Percentiles rank a stretch among this genome's conserved stretches.
phyloP scores from a whole-genome alignment of 2,329 filamentous ascomycete species.

The Colletotrichum eremochloae region DNA sequence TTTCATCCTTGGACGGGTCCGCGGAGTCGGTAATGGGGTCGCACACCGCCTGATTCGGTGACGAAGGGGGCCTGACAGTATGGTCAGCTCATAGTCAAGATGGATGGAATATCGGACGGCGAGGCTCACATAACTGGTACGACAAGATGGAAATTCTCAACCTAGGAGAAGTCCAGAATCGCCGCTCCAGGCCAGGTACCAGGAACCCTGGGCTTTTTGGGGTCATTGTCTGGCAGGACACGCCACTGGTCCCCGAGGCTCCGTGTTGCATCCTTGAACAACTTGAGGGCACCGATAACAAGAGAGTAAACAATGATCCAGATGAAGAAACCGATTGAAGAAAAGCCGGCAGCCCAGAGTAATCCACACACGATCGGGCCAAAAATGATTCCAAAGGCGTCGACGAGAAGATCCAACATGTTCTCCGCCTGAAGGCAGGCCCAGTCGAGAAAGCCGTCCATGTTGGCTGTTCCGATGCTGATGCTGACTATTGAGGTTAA shows the following conservation, averaged over 20 bases:
- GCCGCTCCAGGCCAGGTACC: constrained; percentile 32
- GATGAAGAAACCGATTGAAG: not conserved
- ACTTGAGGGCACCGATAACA: not conserved
- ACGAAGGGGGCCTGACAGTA: not conserved
- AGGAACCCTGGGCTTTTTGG: constrained; percentile 30
- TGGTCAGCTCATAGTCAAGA: not conserved
- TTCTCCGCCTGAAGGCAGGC: too few relatives aligned
- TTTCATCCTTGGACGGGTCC: not conserved
- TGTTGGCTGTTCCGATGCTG: not conserved
- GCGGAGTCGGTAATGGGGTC: not conserved
- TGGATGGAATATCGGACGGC: not conserved
- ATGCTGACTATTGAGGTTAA: not conserved
- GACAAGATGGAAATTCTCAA: not conserved
- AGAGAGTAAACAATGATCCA: not conserved
- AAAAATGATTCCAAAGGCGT: not conserved
- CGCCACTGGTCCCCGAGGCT: not conserved
- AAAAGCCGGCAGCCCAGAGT: not conserved
- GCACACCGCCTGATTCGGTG: constrained; percentile 22
- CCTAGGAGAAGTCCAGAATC: constrained; percentile 13
- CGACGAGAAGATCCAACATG: not conserved
- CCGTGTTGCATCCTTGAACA: not conserved
- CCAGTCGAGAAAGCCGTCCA: not conserved
- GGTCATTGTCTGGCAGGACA: not conserved
- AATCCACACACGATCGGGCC: not conserved
- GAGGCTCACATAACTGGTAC: constrained; percentile 31